Evolutionary conservation across 2,329 filamentous ascomycete species (phyloP).

Genomic region (Helotiales sp.): DNA sequence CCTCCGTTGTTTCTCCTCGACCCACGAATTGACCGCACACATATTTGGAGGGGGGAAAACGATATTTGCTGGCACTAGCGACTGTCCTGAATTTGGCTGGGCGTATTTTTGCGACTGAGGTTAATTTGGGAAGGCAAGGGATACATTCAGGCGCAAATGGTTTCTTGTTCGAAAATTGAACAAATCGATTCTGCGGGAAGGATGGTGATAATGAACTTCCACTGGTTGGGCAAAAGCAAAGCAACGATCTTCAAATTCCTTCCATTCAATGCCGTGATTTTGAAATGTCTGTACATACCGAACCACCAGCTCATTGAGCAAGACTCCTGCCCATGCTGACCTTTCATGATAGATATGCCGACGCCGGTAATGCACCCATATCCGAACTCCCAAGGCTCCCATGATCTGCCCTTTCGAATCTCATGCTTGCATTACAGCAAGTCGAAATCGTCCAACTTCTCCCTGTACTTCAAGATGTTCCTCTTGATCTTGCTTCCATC

Average conservation of each 20-base stretch:
- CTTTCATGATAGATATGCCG: not conserved
- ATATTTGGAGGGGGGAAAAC: too few species aligned
- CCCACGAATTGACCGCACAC: too few species aligned
- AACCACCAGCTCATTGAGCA: not conserved
- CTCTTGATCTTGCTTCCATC: conserved; percentile 97
- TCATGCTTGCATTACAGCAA: conserved; percentile 62
- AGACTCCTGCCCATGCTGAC: not conserved
- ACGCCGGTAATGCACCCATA: conserved; percentile 14
- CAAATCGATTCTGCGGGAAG: not conserved
- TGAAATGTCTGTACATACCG: conserved; percentile 3
- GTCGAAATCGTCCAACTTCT: conserved; percentile 96
- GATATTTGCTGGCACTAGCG: too few species aligned
- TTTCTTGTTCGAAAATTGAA: too few species aligned
- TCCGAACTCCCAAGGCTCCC: conserved; percentile 15
- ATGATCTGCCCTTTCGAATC: not conserved
- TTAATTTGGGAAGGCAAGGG: not conserved
- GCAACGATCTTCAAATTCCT: not conserved
- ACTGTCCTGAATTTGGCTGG: not conserved
- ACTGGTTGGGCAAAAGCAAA: not conserved
- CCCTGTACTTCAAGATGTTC: conserved; percentile 92
- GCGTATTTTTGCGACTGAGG: not conserved
- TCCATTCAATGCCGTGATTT: not conserved
- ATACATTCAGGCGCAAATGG: not conserved
- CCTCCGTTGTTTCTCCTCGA: too few species aligned
- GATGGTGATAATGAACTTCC: not conserved